Conservation (phyloP, 441 rosid species). For the Euphorbia corollata region DNA sequence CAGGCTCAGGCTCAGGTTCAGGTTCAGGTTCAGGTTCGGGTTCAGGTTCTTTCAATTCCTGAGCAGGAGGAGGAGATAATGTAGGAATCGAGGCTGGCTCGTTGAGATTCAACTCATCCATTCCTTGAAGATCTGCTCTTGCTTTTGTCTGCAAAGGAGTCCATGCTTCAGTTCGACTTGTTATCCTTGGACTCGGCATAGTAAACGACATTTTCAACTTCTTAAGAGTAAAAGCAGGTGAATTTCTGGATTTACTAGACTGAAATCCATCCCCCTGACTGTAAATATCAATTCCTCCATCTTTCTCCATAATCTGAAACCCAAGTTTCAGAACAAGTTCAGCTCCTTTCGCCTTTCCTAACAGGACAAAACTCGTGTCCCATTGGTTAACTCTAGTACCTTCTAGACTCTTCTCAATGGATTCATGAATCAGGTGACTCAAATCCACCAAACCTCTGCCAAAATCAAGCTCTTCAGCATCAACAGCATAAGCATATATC, state of each 20-base stretch:
- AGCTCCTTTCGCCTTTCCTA: constrained; percentile 90
- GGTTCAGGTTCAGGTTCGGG: too few species aligned
- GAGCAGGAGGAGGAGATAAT: neutral
- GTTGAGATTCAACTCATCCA: constrained; percentile 79
- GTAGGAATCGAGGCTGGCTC: constrained; percentile 47
- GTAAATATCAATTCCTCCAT: constrained; percentile 79
- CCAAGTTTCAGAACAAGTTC: constrained; percentile 67
- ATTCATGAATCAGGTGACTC: constrained; percentile 61
- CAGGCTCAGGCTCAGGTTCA: too few species aligned
- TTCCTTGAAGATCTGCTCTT: constrained; percentile 51
- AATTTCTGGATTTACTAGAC: constrained; percentile 20
- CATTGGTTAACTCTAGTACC: constrained; percentile 82
- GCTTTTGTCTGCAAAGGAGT: constrained; percentile 39
- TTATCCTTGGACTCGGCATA: constrained; percentile 71
- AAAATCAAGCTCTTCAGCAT: constrained; percentile 72
- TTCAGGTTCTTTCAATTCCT: constrained; percentile 21
- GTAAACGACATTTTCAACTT: constrained; percentile 81
- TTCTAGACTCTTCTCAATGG: constrained; percentile 62
- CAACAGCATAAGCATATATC: constrained; percentile 62
- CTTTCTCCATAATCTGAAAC: constrained; percentile 90
- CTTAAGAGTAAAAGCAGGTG: constrained; percentile 55
- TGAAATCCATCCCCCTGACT: constrained; percentile 45
- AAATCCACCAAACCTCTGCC: constrained; percentile 64
- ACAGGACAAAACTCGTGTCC: constrained; percentile 63
- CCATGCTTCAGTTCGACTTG: constrained; percentile 58